These are phyloP conservation scores for Thermochaetoides thermophila DNA, from an alignment of 495 filamentous ascomycete species.

Conservation along the genomic window DNA sequence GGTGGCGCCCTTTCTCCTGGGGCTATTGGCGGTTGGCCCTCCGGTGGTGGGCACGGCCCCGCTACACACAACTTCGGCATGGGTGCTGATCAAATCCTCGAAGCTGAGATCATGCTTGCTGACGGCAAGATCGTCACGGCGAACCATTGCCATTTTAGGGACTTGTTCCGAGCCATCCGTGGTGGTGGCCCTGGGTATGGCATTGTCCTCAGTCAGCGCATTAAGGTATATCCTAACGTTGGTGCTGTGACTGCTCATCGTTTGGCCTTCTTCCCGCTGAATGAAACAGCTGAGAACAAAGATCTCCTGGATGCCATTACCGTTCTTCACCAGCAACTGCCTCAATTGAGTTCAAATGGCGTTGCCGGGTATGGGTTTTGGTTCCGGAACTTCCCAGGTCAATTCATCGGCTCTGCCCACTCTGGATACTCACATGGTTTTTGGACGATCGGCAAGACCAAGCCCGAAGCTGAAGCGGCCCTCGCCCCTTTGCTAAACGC, in stretches of 20 bases:
- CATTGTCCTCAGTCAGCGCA: slow-evolving; percentile 28
- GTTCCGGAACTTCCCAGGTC: slow-evolving; percentile 1
- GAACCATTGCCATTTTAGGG: slow-evolving; percentile 22
- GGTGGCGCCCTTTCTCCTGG: slow-evolving; percentile 13
- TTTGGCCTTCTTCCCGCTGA: slow-evolving; percentile 19
- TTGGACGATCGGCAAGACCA: slow-evolving; percentile 3
- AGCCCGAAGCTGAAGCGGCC: neutral
- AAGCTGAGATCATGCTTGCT: slow-evolving; percentile 30
- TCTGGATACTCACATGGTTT: slow-evolving; percentile 4
- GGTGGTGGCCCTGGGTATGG: slow-evolving; percentile 29
- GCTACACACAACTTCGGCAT: slow-evolving; percentile 22
- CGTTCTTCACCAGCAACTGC: neutral
- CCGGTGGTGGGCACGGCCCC: slow-evolving; percentile 28
- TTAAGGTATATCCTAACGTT: slow-evolving; percentile 25
- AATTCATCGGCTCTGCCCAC: neutral
- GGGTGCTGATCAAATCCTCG: slow-evolving; percentile 28
- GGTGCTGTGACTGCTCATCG: slow-evolving; percentile 19
- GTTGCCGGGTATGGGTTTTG: slow-evolving; percentile 4
- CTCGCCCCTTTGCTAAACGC: neutral
- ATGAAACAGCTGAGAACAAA: slow-evolving; percentile 5
- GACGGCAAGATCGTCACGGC: slow-evolving; percentile 27
- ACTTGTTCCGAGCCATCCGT: slow-evolving; percentile 35
- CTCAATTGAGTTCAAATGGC: neutral
- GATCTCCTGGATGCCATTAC: slow-evolving; percentile 7
- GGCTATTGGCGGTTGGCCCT: slow-evolving; percentile 24